Evolutionary conservation across 768 basidiomycete genomes (phyloP).

Genomic region (Lactarius sanguifluus): DNA sequence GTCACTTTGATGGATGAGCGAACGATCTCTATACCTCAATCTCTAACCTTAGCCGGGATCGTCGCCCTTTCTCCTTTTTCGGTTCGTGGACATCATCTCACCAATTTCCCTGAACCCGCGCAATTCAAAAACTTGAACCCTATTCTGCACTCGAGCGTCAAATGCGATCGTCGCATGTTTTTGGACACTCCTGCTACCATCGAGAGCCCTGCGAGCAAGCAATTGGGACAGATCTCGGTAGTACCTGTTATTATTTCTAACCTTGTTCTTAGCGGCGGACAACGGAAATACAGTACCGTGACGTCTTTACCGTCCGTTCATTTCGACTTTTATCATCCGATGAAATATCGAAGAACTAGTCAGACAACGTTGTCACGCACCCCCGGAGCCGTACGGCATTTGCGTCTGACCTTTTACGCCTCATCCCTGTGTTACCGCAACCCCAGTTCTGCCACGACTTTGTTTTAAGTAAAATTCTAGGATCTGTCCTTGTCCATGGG

Average conservation of each 20-base stretch:
- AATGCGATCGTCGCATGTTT: background rate
- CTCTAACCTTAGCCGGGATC: background rate
- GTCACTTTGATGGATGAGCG: background rate
- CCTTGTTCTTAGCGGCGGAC: background rate
- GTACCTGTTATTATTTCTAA: background rate
- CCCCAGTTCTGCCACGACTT: constrained; percentile 19
- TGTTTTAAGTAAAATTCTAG: constrained; percentile 10
- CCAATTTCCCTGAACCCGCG: background rate
- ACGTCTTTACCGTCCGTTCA: background rate
- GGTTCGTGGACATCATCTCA: background rate
- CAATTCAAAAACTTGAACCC: background rate
- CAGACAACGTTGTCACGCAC: background rate
- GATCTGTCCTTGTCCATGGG: constrained; percentile 14
- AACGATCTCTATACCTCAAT: background rate
- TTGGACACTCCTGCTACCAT: background rate
- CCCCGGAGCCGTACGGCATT: constrained; percentile 12
- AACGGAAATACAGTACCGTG: background rate
- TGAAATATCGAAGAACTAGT: background rate
- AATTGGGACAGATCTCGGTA: background rate
- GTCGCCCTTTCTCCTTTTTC: background rate
- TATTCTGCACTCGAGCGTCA: background rate
- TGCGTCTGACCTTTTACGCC: background rate
- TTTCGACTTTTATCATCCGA: constrained; percentile 1
- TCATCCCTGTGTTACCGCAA: background rate
- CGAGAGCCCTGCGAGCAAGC: background rate